Percentiles rank a stretch among this genome's conserved stretches.
Conservation (phyloP, 2,329 filamentous ascomycete species). For the Exophiala oligosperma region DNA sequence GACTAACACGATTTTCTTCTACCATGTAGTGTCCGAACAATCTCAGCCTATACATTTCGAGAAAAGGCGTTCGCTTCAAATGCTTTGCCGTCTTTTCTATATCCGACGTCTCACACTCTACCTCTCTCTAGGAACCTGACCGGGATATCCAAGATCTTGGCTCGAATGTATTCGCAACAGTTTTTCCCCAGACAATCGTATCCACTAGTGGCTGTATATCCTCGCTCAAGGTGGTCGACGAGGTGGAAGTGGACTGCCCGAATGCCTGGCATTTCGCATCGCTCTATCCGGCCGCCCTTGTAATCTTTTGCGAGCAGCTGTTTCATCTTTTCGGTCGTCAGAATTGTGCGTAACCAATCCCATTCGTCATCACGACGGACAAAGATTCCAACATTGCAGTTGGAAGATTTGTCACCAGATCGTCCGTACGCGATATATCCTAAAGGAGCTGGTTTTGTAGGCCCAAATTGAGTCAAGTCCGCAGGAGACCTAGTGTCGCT, state of each 20-base stretch:
- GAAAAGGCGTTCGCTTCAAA: too few species aligned
- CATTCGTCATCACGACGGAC: constrained; percentile 44
- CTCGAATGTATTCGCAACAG: constrained; percentile 18
- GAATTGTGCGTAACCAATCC: constrained; percentile 38
- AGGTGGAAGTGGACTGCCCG: constrained; percentile 23
- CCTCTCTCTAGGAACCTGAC: constrained; percentile 10
- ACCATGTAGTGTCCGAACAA: too few species aligned
- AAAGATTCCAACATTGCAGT: constrained; percentile 50
- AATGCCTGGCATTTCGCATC: constrained; percentile 18
- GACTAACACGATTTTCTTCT: too few species aligned
- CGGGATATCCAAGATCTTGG: constrained; percentile 20
- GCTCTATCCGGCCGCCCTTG: constrained; percentile 12
- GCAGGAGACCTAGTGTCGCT: constrained; percentile 25
- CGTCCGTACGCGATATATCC: constrained; percentile 40
- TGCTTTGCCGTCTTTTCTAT: too few species aligned
- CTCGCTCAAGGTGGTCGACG: constrained; percentile 16
- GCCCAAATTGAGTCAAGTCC: constrained; percentile 28
- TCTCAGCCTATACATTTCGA: too few species aligned
- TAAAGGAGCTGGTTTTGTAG: constrained; percentile 32
- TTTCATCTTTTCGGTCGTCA: constrained; percentile 16
- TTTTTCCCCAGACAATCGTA: constrained; percentile 20
- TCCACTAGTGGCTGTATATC: constrained; percentile 3
- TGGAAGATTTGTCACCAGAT: constrained; percentile 46
- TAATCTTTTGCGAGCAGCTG: constrained; percentile 18
- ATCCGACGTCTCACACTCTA: not conserved